These are phyloP conservation scores for Vigna nakashimae DNA, from an alignment of 306 rosid genomes.

Conservation along the genomic window DNA sequence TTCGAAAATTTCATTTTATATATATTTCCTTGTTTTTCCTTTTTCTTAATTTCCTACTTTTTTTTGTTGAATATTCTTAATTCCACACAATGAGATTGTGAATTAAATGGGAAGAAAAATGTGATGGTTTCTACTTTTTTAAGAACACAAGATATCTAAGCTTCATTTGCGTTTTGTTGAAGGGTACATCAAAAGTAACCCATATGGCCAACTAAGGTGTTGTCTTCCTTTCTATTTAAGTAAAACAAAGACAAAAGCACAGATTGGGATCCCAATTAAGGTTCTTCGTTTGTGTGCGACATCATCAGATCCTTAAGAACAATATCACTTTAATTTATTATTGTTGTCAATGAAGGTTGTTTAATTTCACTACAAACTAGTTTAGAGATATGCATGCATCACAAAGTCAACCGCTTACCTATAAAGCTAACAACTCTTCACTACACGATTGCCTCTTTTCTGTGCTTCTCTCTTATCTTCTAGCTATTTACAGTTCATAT, in stretches of 20 bases:
- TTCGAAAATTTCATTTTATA: too few relatives aligned
- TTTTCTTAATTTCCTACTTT: not conserved
- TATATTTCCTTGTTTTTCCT: too few relatives aligned
- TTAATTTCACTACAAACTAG: not conserved
- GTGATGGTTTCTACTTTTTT: not conserved
- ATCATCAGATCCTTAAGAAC: constrained; percentile 7
- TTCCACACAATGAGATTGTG: not conserved
- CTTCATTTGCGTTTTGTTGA: not conserved
- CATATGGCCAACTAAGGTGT: constrained; percentile 30
- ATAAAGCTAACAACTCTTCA: constrained; percentile 1
- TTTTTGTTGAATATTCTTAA: not conserved
- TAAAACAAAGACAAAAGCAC: not conserved
- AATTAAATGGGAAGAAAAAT: not conserved
- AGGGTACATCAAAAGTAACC: constrained; percentile 4
- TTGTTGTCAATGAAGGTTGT: constrained; percentile 9
- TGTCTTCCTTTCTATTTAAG: constrained; percentile 28
- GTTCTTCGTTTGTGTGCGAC: not conserved
- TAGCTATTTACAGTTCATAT: not conserved
- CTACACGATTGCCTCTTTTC: not conserved
- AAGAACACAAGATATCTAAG: not conserved
- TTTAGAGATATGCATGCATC: not conserved
- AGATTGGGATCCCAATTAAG: not conserved
- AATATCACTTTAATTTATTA: not conserved
- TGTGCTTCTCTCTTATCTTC: too few relatives aligned
- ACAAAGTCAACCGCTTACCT: constrained; percentile 33